A percentile compares a stretch with the other conserved stretches of the same genome.
Evolutionary conservation across 495 filamentous ascomycete genomes (phyloP).

Genomic region (Neurospora sp.): DNA sequence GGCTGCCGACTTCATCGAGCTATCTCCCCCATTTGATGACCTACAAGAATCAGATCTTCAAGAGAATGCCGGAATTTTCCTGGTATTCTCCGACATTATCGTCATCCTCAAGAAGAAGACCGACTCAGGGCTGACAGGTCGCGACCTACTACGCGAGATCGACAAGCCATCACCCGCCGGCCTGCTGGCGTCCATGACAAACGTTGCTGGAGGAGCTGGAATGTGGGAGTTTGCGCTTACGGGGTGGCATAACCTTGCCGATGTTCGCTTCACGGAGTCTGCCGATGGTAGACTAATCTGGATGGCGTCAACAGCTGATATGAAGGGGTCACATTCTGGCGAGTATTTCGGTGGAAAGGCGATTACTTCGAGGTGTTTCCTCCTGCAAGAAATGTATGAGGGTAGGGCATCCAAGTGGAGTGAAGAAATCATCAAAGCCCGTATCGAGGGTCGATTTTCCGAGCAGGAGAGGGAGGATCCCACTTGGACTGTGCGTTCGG

Average conservation of each 20-base stretch:
- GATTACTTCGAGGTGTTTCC: constrained; percentile 47
- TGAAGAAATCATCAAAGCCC: constrained; percentile 80
- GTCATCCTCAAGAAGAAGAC: constrained; percentile 62
- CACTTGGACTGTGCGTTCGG: constrained; percentile 67
- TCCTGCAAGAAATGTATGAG: constrained; percentile 68
- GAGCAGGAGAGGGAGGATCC: constrained; percentile 68
- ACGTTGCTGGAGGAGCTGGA: constrained; percentile 39
- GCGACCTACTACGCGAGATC: constrained; percentile 70
- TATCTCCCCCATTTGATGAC: constrained; percentile 56
- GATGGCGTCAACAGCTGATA: constrained; percentile 51
- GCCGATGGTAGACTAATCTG: constrained; percentile 62
- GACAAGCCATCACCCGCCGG: constrained; percentile 59
- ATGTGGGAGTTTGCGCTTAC: constrained; percentile 61
- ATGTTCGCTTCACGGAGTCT: constrained; percentile 68
- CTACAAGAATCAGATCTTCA: constrained; percentile 9
- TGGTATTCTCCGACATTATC: constrained; percentile 77
- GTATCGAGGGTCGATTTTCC: constrained; percentile 72
- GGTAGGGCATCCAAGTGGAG: constrained; percentile 64
- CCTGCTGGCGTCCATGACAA: constrained; percentile 45
- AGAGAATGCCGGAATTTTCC: constrained; percentile 55
- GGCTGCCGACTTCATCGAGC: constrained; percentile 71
- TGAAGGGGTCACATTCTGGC: constrained; percentile 38
- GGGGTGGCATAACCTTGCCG: constrained; percentile 58
- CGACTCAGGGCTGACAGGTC: constrained; percentile 53
- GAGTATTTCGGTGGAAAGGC: constrained; percentile 40